A percentile compares a stretch with the other conserved stretches of the same genome.
Evolutionary conservation across 805 yeast species (phyloP).

Genomic region (Nakazawaea molendinolei): DNA sequence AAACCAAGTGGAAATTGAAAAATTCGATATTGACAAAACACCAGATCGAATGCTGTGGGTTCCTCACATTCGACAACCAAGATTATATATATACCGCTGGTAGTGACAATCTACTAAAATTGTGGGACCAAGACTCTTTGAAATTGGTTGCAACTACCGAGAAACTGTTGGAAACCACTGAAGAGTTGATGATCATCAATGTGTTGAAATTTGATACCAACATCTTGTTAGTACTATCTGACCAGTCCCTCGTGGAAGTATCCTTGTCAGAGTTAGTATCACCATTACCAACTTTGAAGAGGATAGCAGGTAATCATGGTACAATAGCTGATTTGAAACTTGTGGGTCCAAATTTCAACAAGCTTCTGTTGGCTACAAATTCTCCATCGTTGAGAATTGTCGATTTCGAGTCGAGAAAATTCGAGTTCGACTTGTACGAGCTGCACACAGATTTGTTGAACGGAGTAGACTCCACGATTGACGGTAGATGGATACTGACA

Average conservation of each 20-base stretch:
- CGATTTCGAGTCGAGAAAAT: slow-evolving; percentile 43
- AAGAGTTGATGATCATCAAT: slow-evolving; percentile 68
- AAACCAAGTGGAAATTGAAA: slow-evolving; percentile 31
- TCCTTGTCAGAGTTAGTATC: slow-evolving; percentile 20
- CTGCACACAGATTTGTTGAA: slow-evolving; percentile 87
- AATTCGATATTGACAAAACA: slow-evolving; percentile 70
- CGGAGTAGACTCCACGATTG: slow-evolving; percentile 66
- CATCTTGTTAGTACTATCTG: slow-evolving; percentile 58
- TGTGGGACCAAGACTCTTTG: slow-evolving; percentile 55
- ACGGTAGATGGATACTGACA: slow-evolving; percentile 87
- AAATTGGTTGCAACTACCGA: slow-evolving; percentile 35
- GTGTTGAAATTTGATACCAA: slow-evolving; percentile 30
- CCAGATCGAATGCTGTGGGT: slow-evolving; percentile 67
- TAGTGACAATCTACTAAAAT: slow-evolving; percentile 56
- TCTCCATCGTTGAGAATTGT: slow-evolving; percentile 82
- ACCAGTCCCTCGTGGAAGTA: slow-evolving; percentile 60
- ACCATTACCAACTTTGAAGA: slow-evolving; percentile 38
- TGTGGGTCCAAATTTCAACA: slow-evolving; percentile 53
- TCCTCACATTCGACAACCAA: slow-evolving; percentile 28
- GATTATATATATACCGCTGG: slow-evolving; percentile 69
- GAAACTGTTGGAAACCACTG: slow-evolving; percentile 51
- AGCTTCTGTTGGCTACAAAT: slow-evolving; percentile 85
- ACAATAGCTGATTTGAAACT: slow-evolving; percentile 85
- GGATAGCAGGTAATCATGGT: slow-evolving; percentile 91
- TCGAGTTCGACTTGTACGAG: slow-evolving; percentile 58